A percentile compares a stretch with the other conserved stretches of the same genome.
Conservation (phyloP, 805 yeast species). For the Blastobotrys americana region DNA sequence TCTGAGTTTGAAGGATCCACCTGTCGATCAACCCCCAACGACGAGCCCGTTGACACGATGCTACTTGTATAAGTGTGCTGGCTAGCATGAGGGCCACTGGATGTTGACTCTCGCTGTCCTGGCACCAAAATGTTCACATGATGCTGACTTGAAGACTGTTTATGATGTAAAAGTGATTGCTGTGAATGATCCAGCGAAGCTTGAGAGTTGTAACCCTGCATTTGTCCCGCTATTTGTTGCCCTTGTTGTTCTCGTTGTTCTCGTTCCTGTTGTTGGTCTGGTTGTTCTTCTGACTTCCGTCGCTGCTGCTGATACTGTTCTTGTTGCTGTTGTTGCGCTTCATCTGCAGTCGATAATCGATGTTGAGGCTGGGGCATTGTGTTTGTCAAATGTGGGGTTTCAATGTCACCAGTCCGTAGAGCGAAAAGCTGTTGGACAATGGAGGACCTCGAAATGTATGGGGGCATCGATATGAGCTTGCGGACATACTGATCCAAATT, state of each 20-base stretch:
- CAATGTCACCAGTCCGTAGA: conserved; percentile 57
- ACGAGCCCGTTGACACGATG: neutral
- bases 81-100: neutral
- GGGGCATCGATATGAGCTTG: conserved; percentile 62
- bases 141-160: conserved; percentile 2
- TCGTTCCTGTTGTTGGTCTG: neutral
- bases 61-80: conserved; percentile 1
- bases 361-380: conserved; percentile 31
- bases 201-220: too few relatives aligned
- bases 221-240: too few relatives aligned
- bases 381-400: conserved; percentile 29
- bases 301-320: conserved; percentile 6
- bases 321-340: conserved; percentile 2
- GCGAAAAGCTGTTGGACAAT: conserved; percentile 68
- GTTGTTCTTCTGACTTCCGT: neutral
- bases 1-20: too few relatives aligned
- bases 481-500: conserved; percentile 52
- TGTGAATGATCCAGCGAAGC: neutral
- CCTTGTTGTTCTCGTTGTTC: neutral
- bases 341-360: conserved; percentile 3
- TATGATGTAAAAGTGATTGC: neutral
- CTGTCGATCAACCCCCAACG: neutral
- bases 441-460: conserved; percentile 61
- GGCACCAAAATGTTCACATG: too few relatives aligned
- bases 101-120: neutral